These are phyloP conservation scores for Daedaleopsis nitida DNA, from an alignment of 768 basidiomycete genomes.

Conservation along the genomic window DNA sequence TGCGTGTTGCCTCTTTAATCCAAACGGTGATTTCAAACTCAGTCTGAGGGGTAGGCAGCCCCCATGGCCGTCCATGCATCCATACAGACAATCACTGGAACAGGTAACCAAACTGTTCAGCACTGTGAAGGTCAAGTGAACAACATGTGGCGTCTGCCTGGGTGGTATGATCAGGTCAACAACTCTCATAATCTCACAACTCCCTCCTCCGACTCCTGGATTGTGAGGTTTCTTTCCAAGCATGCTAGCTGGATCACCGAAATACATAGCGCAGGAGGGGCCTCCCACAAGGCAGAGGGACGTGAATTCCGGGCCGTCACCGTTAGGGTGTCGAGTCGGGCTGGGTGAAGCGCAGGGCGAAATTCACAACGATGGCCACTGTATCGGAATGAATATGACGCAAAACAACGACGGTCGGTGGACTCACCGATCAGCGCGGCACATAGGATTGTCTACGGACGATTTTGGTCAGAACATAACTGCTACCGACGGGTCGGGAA, in stretches of 20 bases:
- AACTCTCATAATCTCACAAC: neutral
- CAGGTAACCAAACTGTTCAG: neutral
- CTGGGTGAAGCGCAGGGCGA: conserved; percentile 74
- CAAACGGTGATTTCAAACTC: no score
- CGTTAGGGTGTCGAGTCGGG: conserved; percentile 10
- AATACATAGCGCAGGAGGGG: no score
- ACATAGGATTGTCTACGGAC: conserved; percentile 74
- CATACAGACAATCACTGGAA: neutral
- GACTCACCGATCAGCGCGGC: conserved; percentile 72
- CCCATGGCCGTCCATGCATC: neutral
- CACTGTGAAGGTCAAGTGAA: neutral
- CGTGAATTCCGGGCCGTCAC: neutral
- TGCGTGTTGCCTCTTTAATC: neutral
- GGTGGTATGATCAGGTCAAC: neutral
- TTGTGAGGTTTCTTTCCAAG: neutral
- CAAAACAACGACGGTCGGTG: neutral
- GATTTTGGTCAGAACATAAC: conserved; percentile 15
- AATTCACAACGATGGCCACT: conserved; percentile 88
- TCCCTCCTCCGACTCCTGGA: neutral
- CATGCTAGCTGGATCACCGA: no score
- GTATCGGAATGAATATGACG: conserved; percentile 17
- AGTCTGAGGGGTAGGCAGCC: no score
- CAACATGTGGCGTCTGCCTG: neutral
- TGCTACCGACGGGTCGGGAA: conserved; percentile 8
- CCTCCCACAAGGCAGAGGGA: no score